Evolutionary conservation across 2,329 filamentous ascomycete species (phyloP), one percentile per base, ranked within the genome.

Genomic region (Xylaria sp.): DNA sequence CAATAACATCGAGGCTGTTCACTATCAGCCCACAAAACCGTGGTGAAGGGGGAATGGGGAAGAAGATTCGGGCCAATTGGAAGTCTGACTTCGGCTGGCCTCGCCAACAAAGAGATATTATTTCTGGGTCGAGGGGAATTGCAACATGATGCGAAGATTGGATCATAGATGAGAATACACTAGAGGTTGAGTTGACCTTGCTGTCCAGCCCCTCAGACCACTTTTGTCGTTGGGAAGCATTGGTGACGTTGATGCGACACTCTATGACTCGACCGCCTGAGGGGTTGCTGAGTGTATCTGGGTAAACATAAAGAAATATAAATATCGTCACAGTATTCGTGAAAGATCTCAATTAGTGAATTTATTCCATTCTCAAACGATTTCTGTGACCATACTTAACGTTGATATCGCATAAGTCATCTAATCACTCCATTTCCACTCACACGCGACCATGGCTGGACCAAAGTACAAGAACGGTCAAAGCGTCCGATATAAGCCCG

Each of bases 401-500:
- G 4, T 28, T 28, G 2, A 28, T 28, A 28, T 46, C 18, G 18
- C 13, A 52, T 7, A 54, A 34, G 7, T 3, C 20, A 13, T 39
- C 10, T 9, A 15, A 28, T 13, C 2, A 25, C 10, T 18, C 8
- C n/a, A 20, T 56, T 25, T 25, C 23, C 23, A 37, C 7, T 44
- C 12, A 62, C 58, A 55, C 20, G 20, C 44, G 13, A 69, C n/a
- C 25, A 76, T 76, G 75, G 69, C 75, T n/a, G 34, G 34, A 37
- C 73, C 71, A 20, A 73, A 73, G 55, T 76, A 73, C 67, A 68
- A 69, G 48, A 65, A n/a, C 41, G 74, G 75, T 46, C 66, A 77
- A 39, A 48, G 59, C n/a, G 74, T 77, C 28, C 73, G 74, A 41
- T 77, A 77, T 70, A 76, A 77, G 74, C 74, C 75, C 39, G 73